Conservation (phyloP, 106 monocot species). For the Triglochin maritima region DNA sequence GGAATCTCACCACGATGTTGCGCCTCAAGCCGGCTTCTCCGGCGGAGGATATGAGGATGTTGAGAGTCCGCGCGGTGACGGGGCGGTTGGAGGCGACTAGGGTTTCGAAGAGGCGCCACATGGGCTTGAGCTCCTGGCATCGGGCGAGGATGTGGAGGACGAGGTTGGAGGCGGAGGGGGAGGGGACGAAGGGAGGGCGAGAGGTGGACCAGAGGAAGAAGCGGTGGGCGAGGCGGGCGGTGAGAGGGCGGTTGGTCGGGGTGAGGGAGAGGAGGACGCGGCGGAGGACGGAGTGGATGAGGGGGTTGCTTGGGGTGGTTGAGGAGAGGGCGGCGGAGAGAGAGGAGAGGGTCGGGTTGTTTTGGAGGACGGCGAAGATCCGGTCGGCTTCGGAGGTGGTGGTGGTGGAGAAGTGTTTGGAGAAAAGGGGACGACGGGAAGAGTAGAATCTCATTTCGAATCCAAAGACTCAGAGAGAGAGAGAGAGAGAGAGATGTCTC, state of each 20-base stretch:
- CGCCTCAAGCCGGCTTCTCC: constrained; percentile 56
- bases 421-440: too few relatives aligned
- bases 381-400: too few relatives aligned
- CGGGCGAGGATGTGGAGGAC: constrained; percentile 66
- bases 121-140: constrained; percentile 57
- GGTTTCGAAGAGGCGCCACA: constrained; percentile 57
- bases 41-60: constrained; percentile 49
- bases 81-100: constrained; percentile 7
- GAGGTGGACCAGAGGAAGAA: constrained; percentile 73
- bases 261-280: constrained; percentile 37
- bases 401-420: too few relatives aligned
- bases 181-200: constrained; percentile 41
- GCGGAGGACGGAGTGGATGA: background rate
- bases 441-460: too few relatives aligned
- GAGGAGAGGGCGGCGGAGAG: too few relatives aligned
- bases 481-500: too few relatives aligned
- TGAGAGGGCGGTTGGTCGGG: constrained; percentile 33
- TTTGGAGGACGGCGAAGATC: too few relatives aligned
- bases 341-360: too few relatives aligned
- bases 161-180: constrained; percentile 55
- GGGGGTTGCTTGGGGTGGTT: too few relatives aligned
- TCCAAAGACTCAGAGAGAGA: too few relatives aligned
- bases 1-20: constrained; percentile 60
- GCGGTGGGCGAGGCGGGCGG: constrained; percentile 56
- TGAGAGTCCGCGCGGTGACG: constrained; percentile 61